Percentiles rank a stretch among this genome's conserved stretches.
Conservation (phyloP, 257 asterid genomes). For the Nicotiana sylvestris region DNA sequence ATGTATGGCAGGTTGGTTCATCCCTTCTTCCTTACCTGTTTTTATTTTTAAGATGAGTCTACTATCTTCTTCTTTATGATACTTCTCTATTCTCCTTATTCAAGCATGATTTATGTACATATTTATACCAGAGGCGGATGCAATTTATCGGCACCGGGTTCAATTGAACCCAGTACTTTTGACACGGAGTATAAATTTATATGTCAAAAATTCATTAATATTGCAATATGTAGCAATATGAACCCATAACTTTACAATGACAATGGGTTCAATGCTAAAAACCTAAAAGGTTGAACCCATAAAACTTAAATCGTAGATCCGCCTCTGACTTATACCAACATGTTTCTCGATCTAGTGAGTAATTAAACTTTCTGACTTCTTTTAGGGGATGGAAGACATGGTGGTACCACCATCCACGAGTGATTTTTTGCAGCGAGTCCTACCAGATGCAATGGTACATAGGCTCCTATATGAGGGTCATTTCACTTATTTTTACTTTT, state of each 20-base stretch:
- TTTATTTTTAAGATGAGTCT: background rate
- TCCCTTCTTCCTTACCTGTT: background rate
- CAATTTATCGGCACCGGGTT: too few relatives aligned
- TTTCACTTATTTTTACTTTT: constrained; percentile 75
- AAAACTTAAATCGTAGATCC: too few relatives aligned
- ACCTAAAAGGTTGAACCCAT: too few relatives aligned
- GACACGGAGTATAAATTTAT: too few relatives aligned
- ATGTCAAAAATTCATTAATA: too few relatives aligned
- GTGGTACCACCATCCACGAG: constrained; percentile 85
- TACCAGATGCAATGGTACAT: constrained; percentile 83
- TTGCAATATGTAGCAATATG: too few relatives aligned
- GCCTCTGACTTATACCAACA: background rate
- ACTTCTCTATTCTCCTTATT: background rate
- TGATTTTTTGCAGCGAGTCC: constrained; percentile 71
- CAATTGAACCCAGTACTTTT: too few relatives aligned
- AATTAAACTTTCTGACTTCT: background rate
- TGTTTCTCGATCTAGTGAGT: constrained; percentile 10
- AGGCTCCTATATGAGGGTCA: constrained; percentile 85
- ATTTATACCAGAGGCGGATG: background rate
- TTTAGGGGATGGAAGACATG: constrained; percentile 74
- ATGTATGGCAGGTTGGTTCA: constrained; percentile 90
- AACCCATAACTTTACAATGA: too few relatives aligned
- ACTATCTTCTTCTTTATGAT: background rate
- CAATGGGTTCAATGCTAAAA: too few relatives aligned
- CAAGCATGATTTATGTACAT: background rate